phyloP scores from a whole-genome alignment of 352 stramenopile species.

The Globisporangium ultimum region DNA sequence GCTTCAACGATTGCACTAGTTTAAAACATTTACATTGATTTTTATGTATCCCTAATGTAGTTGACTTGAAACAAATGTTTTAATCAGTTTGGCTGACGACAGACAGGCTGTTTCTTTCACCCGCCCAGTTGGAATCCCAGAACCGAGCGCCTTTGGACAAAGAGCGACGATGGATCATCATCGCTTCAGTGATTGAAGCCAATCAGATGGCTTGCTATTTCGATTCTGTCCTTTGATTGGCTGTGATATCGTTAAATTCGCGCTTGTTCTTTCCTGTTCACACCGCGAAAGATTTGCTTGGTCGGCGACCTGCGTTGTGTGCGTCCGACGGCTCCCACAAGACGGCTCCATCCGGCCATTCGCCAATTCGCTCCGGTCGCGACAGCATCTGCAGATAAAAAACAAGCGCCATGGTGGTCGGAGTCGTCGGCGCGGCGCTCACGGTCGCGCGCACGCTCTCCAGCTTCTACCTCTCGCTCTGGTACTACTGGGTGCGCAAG shows the following conservation, averaged over 20 bases:
- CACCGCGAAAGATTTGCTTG: background rate
- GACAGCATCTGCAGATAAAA: background rate
- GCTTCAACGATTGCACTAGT: no score
- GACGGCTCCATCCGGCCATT: background rate
- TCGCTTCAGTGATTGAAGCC: background rate
- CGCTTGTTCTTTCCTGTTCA: background rate
- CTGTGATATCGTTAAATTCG: background rate
- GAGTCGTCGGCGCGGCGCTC: slow-evolving; percentile 23
- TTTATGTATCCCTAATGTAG: background rate
- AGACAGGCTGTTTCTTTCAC: background rate
- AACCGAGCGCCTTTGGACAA: background rate
- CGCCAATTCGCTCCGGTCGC: background rate
- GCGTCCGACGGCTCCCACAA: background rate
- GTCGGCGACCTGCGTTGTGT: background rate
- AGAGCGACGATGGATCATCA: background rate
- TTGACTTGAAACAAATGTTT: background rate
- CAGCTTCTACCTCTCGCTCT: slow-evolving; percentile 74
- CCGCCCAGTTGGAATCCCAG: background rate
- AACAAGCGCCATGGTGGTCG: slow-evolving; percentile 25
- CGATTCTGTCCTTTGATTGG: background rate
- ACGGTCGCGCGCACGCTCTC: slow-evolving; percentile 42
- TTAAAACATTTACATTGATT: no score
- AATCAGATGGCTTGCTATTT: background rate
- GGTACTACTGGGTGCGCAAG: slow-evolving; percentile 76
- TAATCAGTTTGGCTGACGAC: background rate